Evolutionary conservation across 768 basidiomycete genomes (phyloP), one percentile per base, ranked within the genome.

Genomic region (Tubosaeta brunneosetosa): DNA sequence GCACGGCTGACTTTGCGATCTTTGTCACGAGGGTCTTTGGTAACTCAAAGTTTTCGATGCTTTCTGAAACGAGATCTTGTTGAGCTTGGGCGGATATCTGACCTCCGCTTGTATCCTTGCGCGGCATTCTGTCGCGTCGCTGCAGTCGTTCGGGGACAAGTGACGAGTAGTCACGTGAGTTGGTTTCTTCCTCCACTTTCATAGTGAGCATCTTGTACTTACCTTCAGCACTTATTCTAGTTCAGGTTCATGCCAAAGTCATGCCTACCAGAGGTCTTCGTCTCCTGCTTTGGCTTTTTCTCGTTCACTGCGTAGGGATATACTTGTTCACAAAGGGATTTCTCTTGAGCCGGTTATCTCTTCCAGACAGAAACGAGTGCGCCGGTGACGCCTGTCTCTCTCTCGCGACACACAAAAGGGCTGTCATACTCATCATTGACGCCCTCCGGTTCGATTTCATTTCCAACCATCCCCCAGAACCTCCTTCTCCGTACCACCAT

Each of bases 361-460:
- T 69, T 37, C 61, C 61, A 40, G 52, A 69, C 53, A 55, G 57
- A 47, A 56, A 48, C 17, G 19, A 77, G 92, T 49, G 86, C 82
- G 11, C 78, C 86, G n/a, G 78, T 77, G 9, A 71, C 84, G 8
- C 62, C 68, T 19, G 53, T 7, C 47, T 53, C 14, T 61, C 58
- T 5, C 57, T 70, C 6, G 77, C 84, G 1, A 90, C 88, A 1
- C 89, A 94, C 74, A 78, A 79, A 55, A 84, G 88, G 58, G 88
- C 90, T 6, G 77, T 98, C 26, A 53, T 97, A 37, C 77, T 99
- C 56, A 80, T 98, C 49, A 89, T 99, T 59, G 97, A 98, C 68
- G 80, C 95, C 0, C 76, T 99, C 22, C 87, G 97, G 3, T 94
- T 93, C 63, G 95, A 99, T 71, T 98, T 98, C 66, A 71, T 98